Evolutionary conservation across 192 early-diverging fungal species (phyloP), one percentile per base, ranked within the genome.

Genomic region (Rhizophlyctis rosea): DNA sequence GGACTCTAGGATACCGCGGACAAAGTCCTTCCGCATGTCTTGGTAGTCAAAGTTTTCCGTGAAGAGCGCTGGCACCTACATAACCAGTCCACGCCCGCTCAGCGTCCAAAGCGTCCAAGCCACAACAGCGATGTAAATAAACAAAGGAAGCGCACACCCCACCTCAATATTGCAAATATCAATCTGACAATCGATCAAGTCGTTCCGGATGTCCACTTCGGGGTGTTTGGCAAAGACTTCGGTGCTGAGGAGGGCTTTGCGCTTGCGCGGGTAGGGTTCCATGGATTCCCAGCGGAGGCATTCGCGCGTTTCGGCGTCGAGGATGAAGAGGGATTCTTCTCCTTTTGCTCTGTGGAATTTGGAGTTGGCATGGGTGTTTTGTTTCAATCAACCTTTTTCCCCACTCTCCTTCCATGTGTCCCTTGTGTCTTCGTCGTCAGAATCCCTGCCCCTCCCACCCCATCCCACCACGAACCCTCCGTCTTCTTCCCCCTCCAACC

Each of bases 11-110:
- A 96, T 92, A 27, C 92, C 93, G 29, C 86, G 80, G 35, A 96
- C 85, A 75, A 98, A 98, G 74, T 98, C 90, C 25, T 78, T 76
- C 24, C 93, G 83, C 49, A 96, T 80, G 53, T 88, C 84, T 72
- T 96, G 94, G 75, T 92, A 98, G 78, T 98, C 96, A 80, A 96
- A 97, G 78, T 97, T 97, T 68, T 98, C 95, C 7, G 88, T 91
- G 63, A 97, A 96, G 55, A 96, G 79, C 1, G 92, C 85, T 25
- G 91, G 88, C 3, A 94, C 91, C 84, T 86, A n/a, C n/a, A n/a
- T n/a, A n/a, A n/a, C n/a, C n/a, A n/a, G n/a, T n/a, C n/a, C n/a
- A n/a, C n/a, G n/a, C n/a, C 18, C 18, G 7, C 39, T 44, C 39
- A 44, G 39, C 7, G 39, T 13, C 18, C 7, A 29, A 3, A 18